Conservation (phyloP, 371 early-diverging fungal genomes). For the Chytridium lagenaria region DNA sequence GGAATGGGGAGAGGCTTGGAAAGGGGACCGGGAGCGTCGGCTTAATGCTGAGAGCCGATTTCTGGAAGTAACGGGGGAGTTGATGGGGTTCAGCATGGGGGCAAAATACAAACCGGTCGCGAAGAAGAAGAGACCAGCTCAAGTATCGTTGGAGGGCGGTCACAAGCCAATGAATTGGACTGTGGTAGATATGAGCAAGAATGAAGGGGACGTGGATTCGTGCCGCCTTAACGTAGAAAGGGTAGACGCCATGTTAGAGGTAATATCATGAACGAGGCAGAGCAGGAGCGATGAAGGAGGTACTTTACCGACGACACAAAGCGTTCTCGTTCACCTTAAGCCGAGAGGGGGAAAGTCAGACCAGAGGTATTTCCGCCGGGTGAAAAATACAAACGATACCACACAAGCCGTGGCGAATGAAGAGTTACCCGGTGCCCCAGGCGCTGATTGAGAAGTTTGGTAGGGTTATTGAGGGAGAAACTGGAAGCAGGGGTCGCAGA, state of each 20-base stretch:
- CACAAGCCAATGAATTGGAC: constrained; percentile 15
- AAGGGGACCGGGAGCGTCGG: not conserved
- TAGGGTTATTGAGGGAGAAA: too few relatives aligned
- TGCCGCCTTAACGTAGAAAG: not conserved
- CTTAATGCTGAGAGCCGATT: not conserved
- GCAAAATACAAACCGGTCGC: constrained; percentile 33
- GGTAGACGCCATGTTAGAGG: not conserved
- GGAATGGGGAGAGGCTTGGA: too few relatives aligned
- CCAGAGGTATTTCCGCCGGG: too few relatives aligned
- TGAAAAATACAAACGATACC: too few relatives aligned
- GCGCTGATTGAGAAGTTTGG: too few relatives aligned
- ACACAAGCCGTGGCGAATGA: too few relatives aligned
- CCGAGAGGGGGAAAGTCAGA: too few relatives aligned
- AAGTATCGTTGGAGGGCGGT: constrained; percentile 16
- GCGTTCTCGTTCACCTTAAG: not conserved
- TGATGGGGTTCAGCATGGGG: not conserved
- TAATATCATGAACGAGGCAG: not conserved
- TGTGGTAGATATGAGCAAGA: too few relatives aligned
- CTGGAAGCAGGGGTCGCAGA: too few relatives aligned
- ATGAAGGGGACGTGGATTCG: not conserved
- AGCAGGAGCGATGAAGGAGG: not conserved
- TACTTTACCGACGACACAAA: not conserved
- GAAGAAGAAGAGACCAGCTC: constrained; percentile 26
- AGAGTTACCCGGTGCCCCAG: too few relatives aligned
- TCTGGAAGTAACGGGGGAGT: not conserved